Evolutionary conservation across 2,329 filamentous ascomycete genomes (phyloP).

Genomic region (Geoglossum cookeanum): DNA sequence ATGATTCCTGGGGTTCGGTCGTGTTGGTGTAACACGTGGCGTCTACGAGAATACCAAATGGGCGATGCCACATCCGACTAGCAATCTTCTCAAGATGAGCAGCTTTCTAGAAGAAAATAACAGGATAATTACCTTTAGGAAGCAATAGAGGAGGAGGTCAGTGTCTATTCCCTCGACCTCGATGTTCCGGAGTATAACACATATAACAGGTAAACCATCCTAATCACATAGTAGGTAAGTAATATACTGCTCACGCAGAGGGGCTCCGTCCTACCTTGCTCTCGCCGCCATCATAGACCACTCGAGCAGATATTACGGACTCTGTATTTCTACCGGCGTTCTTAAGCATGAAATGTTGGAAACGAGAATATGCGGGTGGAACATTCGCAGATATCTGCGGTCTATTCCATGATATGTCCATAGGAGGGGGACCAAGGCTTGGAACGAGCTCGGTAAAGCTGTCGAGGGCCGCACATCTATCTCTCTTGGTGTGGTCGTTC

Average conservation of each 20-base stretch:
- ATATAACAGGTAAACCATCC: constrained; percentile 50
- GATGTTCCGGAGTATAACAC: constrained; percentile 47
- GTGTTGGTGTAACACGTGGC: constrained; percentile 52
- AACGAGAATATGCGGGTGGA: constrained; percentile 45
- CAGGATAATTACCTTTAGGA: constrained; percentile 34
- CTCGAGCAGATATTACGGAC: constrained; percentile 42
- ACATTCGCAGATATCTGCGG: constrained; percentile 44
- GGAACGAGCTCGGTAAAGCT: constrained; percentile 31
- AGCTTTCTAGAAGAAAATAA: not conserved
- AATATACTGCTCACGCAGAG: not conserved
- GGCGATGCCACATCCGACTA: constrained; percentile 49
- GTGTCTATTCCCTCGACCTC: constrained; percentile 46
- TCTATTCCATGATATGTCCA: constrained; percentile 51
- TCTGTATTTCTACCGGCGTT: constrained; percentile 48
- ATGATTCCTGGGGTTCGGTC: constrained; percentile 43
- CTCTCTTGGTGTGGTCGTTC: not conserved
- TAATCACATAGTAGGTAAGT: constrained; percentile 14
- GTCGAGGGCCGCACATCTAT: constrained; percentile 9
- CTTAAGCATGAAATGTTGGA: constrained; percentile 54
- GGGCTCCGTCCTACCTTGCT: constrained; percentile 31
- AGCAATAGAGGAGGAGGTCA: constrained; percentile 47
- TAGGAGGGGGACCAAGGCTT: constrained; percentile 45
- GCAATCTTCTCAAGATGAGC: constrained; percentile 31
- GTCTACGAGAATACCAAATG: constrained; percentile 48
- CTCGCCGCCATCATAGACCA: constrained; percentile 52